Base-by-base conservation (phyloP, 768 basidiomycete species). In the Boletus eberwhitei region DNA sequence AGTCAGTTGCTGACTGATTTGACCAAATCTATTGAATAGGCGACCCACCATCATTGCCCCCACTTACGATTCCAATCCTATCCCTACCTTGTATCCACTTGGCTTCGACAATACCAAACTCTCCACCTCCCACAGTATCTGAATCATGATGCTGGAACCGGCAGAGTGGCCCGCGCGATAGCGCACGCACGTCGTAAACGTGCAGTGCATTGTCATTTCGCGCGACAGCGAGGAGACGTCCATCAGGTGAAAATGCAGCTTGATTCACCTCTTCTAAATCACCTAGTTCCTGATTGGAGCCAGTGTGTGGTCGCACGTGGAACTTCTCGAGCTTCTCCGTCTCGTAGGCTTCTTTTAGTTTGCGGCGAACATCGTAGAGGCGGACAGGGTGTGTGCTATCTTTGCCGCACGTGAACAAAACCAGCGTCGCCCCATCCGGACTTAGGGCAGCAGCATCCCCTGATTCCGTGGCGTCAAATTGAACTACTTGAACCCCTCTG, bases 151-250 rank as follows among this genome's bases (percentile, higher is more conserved):
- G 87, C 39, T 63, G 59, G 60, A 83, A 85, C 17, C 73, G 69
- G 52, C 75, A 77, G 41, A 87, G 61, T 13, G 75, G 68, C 1
- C 79, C 77, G 14, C 72, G 69, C 21, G 71, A 65, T 17, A 85
- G 62, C 63, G 75, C 81, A 12, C 87, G 79, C 2, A 76, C 61
- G 64, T 90, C 87, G 57, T 88, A 89, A 4, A 90, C 66, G 52
- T 87, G 82, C 1, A 74, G 70, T 34, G 64, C 64, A 57, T 87
- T 85, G 63, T 89, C 85, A 41, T 69, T 79, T 40, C 85, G 76
- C 4, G 77, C 85, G 7, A 84, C 64, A 14, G 86, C 83, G 9
- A 89, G 73, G 59, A 82, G 82, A 4, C 81, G 68, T 11, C 79
- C 79, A 57, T 88, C 86, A 0, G 84, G 76, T 59, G 85, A 87